These are phyloP conservation scores for Lecanicillium sp. DNA, from an alignment of 2,329 filamentous ascomycete species.

Conservation along the genomic window DNA sequence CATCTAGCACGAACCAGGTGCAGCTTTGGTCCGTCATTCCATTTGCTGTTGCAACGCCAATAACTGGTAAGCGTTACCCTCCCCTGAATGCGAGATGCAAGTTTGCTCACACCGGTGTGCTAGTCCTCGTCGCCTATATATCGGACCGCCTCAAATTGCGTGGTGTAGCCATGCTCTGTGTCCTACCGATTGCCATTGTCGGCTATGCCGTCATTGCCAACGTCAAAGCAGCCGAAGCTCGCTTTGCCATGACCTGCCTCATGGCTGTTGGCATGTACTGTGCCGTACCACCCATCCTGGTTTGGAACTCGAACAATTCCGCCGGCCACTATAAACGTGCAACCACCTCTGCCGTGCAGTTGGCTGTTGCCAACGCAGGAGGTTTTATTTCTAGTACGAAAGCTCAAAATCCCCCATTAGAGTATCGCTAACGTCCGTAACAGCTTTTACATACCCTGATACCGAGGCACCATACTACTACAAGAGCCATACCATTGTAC, in stretches of 20 bases:
- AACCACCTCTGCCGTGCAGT: slow-evolving; percentile 55
- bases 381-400: slow-evolving; percentile 53
- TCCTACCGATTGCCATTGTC: slow-evolving; percentile 54
- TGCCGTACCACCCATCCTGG: slow-evolving; percentile 53
- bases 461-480: slow-evolving; percentile 48
- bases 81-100: neutral
- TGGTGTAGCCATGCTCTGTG: slow-evolving; percentile 54
- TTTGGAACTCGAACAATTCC: slow-evolving; percentile 60
- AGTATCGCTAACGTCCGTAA: neutral
- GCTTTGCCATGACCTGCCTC: slow-evolving; percentile 59
- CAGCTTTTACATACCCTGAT: slow-evolving; percentile 52
- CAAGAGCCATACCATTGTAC: slow-evolving; percentile 51
- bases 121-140: slow-evolving; percentile 44
- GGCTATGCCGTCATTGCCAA: slow-evolving; percentile 58
- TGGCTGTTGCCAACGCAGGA: slow-evolving; percentile 58
- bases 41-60: slow-evolving; percentile 50
- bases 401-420: fast-evolving
- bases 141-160: slow-evolving; percentile 53
- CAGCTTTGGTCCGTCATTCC: slow-evolving; percentile 58
- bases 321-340: slow-evolving; percentile 64
- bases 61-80: slow-evolving; percentile 33
- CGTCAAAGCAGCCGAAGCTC: slow-evolving; percentile 37
- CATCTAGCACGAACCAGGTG: slow-evolving; percentile 45
- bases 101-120: neutral
- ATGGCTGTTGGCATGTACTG: slow-evolving; percentile 59